phyloP scores from a whole-genome alignment of 2,329 filamentous ascomycete genomes.

The Cladosporium austrohemisphaericum region DNA sequence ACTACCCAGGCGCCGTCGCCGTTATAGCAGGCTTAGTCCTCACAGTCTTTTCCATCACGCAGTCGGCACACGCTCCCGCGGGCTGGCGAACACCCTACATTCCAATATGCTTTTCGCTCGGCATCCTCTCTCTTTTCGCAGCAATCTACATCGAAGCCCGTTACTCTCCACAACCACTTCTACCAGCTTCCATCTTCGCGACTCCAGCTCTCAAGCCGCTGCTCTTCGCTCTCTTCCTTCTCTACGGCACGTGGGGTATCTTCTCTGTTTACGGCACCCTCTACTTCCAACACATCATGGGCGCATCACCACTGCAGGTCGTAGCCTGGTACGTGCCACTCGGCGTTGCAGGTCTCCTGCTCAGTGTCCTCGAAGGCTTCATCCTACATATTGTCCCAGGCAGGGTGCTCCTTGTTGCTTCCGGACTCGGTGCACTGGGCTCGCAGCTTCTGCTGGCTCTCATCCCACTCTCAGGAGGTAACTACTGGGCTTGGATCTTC shows the following conservation, averaged over 20 bases:
- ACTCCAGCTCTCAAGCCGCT: constrained; percentile 65
- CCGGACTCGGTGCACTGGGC: constrained; percentile 55
- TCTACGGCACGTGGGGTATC: constrained; percentile 64
- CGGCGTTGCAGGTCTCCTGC: constrained; percentile 62
- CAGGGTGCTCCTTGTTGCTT: constrained; percentile 59
- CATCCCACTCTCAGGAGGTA: constrained; percentile 49
- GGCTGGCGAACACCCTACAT: constrained; percentile 71
- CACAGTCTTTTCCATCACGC: constrained; percentile 69
- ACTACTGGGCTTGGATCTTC: constrained; percentile 70
- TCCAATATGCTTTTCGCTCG: constrained; percentile 59
- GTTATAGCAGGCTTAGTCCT: constrained; percentile 64
- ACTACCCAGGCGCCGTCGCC: constrained; percentile 61
- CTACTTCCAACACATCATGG: constrained; percentile 61
- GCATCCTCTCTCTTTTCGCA: constrained; percentile 54
- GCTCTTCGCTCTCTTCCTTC: constrained; percentile 56
- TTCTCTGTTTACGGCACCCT: constrained; percentile 66
- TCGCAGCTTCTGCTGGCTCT: constrained; percentile 60
- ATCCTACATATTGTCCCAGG: constrained; percentile 62
- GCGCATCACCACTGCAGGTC: constrained; percentile 55
- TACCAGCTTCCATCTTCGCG: constrained; percentile 65
- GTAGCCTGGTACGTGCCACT: constrained; percentile 67
- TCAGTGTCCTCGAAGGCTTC: constrained; percentile 61
- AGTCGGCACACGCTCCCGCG: constrained; percentile 62
- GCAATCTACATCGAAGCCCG: constrained; percentile 68
- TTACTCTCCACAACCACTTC: constrained; percentile 61